Conservation (phyloP, 2,329 filamentous ascomycete genomes). For the Diaporthe sp. region DNA sequence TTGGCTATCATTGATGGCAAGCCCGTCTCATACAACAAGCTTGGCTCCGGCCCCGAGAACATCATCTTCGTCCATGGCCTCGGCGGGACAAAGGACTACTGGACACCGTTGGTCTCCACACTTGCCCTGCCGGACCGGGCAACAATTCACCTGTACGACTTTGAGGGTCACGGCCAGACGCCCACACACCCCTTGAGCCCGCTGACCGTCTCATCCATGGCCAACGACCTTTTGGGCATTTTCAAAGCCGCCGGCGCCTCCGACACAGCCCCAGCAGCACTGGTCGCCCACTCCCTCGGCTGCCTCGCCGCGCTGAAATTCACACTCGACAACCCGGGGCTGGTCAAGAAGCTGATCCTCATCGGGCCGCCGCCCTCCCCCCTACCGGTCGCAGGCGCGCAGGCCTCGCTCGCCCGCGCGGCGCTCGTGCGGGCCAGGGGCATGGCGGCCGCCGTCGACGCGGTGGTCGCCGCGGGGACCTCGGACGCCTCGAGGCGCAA, state of each 20-base stretch:
- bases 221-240: background rate
- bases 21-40: background rate
- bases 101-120: background rate
- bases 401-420: background rate
- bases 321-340: background rate
- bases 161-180: background rate
- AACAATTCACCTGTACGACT: background rate
- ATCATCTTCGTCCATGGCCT: background rate
- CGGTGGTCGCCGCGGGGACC: background rate
- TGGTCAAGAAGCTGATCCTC: background rate
- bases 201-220: background rate
- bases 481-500: background rate
- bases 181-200: background rate
- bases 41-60: background rate
- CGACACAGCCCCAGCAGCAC: background rate
- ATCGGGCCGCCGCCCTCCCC: background rate
- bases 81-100: background rate
- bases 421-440: background rate
- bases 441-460: background rate
- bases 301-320: background rate
- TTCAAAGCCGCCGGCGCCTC: background rate
- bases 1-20: background rate
- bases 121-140: background rate
- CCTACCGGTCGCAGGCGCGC: background rate
- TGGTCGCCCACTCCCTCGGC: background rate